Conservation (phyloP, 805 yeast genomes). For the Saccharomyces eubayanus region DNA sequence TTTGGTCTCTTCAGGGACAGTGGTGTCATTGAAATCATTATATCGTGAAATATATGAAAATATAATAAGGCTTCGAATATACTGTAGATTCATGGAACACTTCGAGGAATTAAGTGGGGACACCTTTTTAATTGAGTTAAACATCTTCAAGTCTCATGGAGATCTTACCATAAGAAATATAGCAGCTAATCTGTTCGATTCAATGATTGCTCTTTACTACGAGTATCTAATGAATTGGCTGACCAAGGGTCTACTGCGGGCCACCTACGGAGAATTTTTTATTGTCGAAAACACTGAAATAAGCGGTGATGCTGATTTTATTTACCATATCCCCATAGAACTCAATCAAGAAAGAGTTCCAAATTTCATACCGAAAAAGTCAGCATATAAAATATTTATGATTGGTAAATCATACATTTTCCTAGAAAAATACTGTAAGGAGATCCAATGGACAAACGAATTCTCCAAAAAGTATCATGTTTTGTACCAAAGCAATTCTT, state of each 20-base stretch:
- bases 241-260: slow-evolving; percentile 51
- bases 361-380: slow-evolving; percentile 30
- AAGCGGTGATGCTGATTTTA: background rate
- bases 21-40: slow-evolving; percentile 24
- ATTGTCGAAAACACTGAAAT: slow-evolving; percentile 21
- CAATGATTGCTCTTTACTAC: slow-evolving; percentile 50
- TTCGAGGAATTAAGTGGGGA: slow-evolving; percentile 35
- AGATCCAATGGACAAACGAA: slow-evolving; percentile 52
- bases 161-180: slow-evolving; percentile 43
- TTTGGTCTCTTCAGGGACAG: slow-evolving; percentile 34
- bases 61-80: slow-evolving; percentile 48
- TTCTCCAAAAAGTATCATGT: slow-evolving; percentile 29
- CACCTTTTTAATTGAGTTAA: slow-evolving; percentile 46
- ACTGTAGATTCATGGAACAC: slow-evolving; percentile 37
- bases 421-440: slow-evolving; percentile 56
- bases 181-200: slow-evolving; percentile 38
- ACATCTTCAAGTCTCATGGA: slow-evolving; percentile 50
- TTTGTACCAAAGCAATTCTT: slow-evolving; percentile 7
- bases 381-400: slow-evolving; percentile 44
- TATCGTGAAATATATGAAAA: slow-evolving; percentile 40
- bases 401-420: slow-evolving; percentile 69
- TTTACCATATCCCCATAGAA: slow-evolving; percentile 9
- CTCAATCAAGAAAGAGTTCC: slow-evolving; percentile 31
- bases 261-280: slow-evolving; percentile 56
- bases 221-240: slow-evolving; percentile 61